These are phyloP conservation scores for Berberis vulgaris DNA, from an alignment of 164 flowering plant genomes.

Conservation along the genomic window DNA sequence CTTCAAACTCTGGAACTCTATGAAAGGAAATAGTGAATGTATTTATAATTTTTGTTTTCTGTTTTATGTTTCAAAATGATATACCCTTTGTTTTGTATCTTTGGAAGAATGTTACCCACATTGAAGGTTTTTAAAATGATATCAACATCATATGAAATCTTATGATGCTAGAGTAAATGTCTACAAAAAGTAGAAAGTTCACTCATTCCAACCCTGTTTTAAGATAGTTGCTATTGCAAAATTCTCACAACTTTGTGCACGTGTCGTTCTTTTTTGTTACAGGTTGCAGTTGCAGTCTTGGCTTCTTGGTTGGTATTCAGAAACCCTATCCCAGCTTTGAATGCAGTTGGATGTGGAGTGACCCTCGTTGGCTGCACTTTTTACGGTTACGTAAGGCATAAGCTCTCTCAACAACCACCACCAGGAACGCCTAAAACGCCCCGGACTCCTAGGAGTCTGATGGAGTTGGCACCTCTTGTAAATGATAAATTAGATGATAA, in stretches of 20 bases:
- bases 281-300: slow-evolving; percentile 95
- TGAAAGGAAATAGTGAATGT: too few relatives aligned
- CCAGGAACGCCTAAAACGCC: slow-evolving; percentile 74
- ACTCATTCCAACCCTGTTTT: not conserved
- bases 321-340: slow-evolving; percentile 73
- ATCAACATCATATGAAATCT: too few relatives aligned
- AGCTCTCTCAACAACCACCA: slow-evolving; percentile 51
- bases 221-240: not conserved
- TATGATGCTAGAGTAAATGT: too few relatives aligned
- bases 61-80: too few relatives aligned
- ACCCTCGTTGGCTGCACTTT: slow-evolving; percentile 94
- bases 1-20: too few relatives aligned
- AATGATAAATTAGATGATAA: slow-evolving; percentile 86
- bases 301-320: slow-evolving; percentile 85
- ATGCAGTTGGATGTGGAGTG: slow-evolving; percentile 82
- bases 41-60: too few relatives aligned
- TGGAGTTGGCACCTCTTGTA: slow-evolving; percentile 77
- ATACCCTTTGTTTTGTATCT: too few relatives aligned
- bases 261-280: slow-evolving; percentile 6
- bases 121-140: too few relatives aligned
- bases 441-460: slow-evolving; percentile 47
- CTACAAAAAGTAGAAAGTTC: not conserved
- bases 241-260: not conserved
- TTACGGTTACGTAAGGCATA: slow-evolving; percentile 92
- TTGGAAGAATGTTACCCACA: too few relatives aligned